Conservation (phyloP, 1,284 basidiomycete genomes). For the Inonotus hispidus region DNA sequence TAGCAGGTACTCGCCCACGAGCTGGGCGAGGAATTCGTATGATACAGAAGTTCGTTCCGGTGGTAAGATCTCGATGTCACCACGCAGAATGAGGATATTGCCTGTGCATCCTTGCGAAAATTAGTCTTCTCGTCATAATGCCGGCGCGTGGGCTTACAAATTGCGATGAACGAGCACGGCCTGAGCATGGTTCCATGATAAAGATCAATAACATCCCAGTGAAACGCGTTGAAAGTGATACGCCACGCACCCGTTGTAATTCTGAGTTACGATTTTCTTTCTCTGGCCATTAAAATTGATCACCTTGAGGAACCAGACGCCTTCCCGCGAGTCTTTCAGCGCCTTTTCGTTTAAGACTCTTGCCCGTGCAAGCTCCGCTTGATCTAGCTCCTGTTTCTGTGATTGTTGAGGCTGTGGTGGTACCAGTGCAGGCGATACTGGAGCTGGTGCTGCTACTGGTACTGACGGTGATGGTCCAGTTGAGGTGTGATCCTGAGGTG, state of each 20-base stretch:
- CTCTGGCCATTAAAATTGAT: conserved; percentile 47
- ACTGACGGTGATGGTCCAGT: neutral
- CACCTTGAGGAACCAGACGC: conserved; percentile 77
- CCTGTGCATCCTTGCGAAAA: conserved; percentile 37
- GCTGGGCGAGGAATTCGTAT: conserved; percentile 77
- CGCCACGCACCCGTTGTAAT: conserved; percentile 63
- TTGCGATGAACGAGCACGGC: conserved; percentile 87
- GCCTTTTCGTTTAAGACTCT: conserved; percentile 13
- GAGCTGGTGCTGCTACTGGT: neutral
- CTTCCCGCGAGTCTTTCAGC: conserved; percentile 40
- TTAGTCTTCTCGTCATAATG: conserved; percentile 12
- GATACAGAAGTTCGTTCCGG: conserved; percentile 63
- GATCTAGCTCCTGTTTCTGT: neutral
- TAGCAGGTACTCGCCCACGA: conserved; percentile 81
- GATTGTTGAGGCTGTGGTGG: neutral
- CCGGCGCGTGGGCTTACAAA: conserved; percentile 47
- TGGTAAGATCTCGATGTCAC: conserved; percentile 67
- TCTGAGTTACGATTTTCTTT: conserved; percentile 74
- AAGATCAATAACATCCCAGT: neutral
- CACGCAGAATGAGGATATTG: conserved; percentile 79
- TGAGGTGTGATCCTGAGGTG: no score
- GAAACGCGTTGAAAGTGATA: neutral
- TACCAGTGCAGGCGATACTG: neutral
- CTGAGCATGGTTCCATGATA: conserved; percentile 31
- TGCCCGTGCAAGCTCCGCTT: conserved; percentile 5